Percentiles rank a stretch among this genome's conserved stretches.
phyloP scores from a whole-genome alignment of 768 basidiomycete genomes.

The Naganishia vaughanmartiniae region DNA sequence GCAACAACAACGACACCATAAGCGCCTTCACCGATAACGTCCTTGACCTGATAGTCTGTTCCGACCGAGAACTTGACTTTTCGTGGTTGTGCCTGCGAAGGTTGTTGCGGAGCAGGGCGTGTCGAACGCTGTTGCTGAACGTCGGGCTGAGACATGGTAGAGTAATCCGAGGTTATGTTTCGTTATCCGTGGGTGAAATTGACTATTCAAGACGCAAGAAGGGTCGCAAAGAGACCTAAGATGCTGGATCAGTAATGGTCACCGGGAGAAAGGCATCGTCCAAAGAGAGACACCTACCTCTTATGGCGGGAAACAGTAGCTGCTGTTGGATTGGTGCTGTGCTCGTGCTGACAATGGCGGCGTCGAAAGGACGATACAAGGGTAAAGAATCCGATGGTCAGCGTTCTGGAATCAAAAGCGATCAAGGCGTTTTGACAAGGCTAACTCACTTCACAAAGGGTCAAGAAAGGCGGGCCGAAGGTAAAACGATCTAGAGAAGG shows the following conservation, averaged over 20 bases:
- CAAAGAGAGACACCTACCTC: neutral
- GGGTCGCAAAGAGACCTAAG: neutral
- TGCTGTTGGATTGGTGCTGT: neutral
- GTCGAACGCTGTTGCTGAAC: constrained; percentile 19
- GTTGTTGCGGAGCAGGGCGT: constrained; percentile 6
- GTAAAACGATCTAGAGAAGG: constrained; percentile 5
- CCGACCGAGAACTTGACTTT: constrained; percentile 38
- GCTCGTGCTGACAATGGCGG: neutral
- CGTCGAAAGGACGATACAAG: neutral
- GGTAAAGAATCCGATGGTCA: neutral
- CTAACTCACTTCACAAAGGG: constrained; percentile 1
- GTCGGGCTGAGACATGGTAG: constrained; percentile 16
- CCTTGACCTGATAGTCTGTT: constrained; percentile 65
- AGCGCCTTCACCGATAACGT: constrained; percentile 90
- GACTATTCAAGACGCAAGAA: neutral
- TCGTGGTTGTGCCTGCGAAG: constrained; percentile 21
- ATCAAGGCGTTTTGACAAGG: neutral
- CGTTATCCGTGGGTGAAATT: neutral
- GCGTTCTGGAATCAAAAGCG: neutral
- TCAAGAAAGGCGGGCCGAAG: neutral
- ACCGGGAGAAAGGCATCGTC: neutral
- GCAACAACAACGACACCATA: constrained; percentile 80
- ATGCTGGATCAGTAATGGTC: neutral
- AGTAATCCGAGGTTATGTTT: neutral
- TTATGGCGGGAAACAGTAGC: neutral